phyloP scores from a whole-genome alignment of 768 basidiomycete genomes.

The Pluteus cervinus region DNA sequence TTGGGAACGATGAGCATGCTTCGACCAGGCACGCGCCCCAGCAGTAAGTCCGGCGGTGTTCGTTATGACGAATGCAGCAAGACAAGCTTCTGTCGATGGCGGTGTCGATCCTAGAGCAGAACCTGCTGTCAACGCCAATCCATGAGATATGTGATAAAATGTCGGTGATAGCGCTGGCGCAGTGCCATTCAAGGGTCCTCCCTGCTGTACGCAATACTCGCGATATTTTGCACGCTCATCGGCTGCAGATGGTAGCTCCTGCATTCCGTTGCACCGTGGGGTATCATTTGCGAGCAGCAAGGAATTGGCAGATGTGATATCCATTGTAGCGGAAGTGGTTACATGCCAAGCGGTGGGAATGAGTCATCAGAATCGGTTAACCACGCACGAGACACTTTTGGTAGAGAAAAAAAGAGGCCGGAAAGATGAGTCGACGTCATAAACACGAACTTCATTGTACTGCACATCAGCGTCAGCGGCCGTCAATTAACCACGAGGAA shows the following conservation, averaged over 20 bases:
- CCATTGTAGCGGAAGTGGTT: no score
- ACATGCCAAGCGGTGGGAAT: no score
- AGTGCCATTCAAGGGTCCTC: neutral
- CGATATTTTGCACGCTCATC: conserved; percentile 29
- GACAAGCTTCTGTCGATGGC: conserved; percentile 43
- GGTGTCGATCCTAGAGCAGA: conserved; percentile 49
- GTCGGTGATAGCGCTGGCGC: conserved; percentile 23
- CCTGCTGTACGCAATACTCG: conserved; percentile 9
- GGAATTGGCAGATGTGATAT: neutral
- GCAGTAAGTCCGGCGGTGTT: conserved; percentile 48
- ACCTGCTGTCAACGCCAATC: conserved; percentile 54
- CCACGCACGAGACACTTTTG: no score
- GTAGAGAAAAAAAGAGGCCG: no score
- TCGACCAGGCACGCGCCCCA: conserved; percentile 62
- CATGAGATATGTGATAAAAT: conserved; percentile 38
- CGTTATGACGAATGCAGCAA: conserved; percentile 42
- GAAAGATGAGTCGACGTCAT: no score
- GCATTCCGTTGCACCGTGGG: conserved; percentile 38
- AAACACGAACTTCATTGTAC: no score
- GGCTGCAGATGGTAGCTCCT: conserved; percentile 34
- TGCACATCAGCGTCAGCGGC: no score
- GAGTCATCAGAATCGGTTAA: no score
- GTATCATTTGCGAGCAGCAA: conserved; percentile 5
- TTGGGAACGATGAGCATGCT: conserved; percentile 54
- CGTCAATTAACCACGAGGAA: no score